Base-by-base conservation (phyloP, 1,284 basidiomycete species). In the Leccinum pachyderme region DNA sequence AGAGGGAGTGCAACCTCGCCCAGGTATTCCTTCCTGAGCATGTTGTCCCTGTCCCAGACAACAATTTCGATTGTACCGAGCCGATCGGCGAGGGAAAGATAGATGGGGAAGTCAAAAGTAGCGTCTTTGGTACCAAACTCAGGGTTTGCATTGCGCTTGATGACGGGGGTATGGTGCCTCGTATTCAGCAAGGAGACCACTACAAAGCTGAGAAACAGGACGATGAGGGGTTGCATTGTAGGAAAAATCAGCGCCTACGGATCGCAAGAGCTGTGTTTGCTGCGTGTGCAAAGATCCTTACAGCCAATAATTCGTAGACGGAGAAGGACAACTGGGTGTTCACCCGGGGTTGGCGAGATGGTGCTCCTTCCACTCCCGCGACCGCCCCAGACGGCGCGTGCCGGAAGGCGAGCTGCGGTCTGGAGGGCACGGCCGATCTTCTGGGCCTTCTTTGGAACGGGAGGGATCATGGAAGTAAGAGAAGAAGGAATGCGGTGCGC, bases 31-130 rank as follows among this genome's bases (percentile, higher is more conserved):
- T 96, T 95, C 67, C 81, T 83, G 61, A 70, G 54, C 61, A 93
- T 72, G 62, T 87, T 75, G 67, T 96, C 95, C 75, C 91, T 94
- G 73, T 96, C 94, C 95, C 95, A 98, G 0, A 94, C 79, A 31
- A 98, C 87, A 47, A 94, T 78, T 69, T 98, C 94, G 49, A 98
- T 66, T 6, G 83, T 85, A 43, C 89, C 87, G 11, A 93, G 80
- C 43, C 81, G 79, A 53, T 87, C 89, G 0, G 86, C 86, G 31
- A 88, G 78, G 7, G 85, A 87, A 27, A 88, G 77, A 63, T 87
- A 91, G 25, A 97, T 78, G 0, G 91, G 89, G 63, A 93, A 90
- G 56, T 95, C 89, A 66, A 95, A 95, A 0, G 90, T 94, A 11
- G 92, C 87, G 65, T 89, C 84, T 58, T 86, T 86, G 12, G 84